Conservation (phyloP, 202 grass and related monocot species). For the Dendrocalamus latiflorus region DNA sequence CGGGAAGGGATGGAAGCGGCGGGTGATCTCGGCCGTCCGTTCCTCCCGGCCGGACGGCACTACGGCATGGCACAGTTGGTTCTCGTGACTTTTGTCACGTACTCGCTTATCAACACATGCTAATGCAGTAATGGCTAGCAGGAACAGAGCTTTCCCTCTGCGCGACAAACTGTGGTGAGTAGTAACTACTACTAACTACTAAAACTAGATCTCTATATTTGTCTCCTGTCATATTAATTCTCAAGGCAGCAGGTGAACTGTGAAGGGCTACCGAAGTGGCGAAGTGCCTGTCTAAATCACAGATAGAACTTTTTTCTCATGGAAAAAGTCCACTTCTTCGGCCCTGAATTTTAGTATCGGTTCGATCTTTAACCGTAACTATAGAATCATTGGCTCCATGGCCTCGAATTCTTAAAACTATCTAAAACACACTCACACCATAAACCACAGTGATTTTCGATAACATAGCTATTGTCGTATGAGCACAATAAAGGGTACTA, state of each 20-base stretch:
- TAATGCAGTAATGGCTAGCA: neutral
- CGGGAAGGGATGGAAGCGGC: neutral
- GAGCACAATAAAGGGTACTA: no score
- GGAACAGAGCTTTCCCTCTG: neutral
- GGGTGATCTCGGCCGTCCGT: conserved; percentile 7
- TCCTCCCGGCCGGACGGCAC: neutral
- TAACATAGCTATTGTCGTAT: no score
- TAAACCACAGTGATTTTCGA: no score
- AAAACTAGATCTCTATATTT: neutral
- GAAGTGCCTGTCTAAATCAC: no score
- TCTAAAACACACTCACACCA: no score
- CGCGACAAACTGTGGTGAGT: neutral
- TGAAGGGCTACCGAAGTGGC: neutral
- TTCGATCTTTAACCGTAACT: no score
- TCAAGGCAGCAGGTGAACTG: neutral
- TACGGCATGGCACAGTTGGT: conserved; percentile 20
- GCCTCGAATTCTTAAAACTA: no score
- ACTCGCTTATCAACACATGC: neutral
- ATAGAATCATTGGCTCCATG: no score
- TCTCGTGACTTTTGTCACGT: conserved; percentile 35
- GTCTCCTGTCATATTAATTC: neutral
- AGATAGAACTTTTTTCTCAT: no score
- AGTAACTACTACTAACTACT: neutral
- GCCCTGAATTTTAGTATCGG: no score
- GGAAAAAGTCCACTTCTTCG: no score